Conservation (phyloP, 805 yeast genomes). For the Metschnikowia aberdeeniae region DNA sequence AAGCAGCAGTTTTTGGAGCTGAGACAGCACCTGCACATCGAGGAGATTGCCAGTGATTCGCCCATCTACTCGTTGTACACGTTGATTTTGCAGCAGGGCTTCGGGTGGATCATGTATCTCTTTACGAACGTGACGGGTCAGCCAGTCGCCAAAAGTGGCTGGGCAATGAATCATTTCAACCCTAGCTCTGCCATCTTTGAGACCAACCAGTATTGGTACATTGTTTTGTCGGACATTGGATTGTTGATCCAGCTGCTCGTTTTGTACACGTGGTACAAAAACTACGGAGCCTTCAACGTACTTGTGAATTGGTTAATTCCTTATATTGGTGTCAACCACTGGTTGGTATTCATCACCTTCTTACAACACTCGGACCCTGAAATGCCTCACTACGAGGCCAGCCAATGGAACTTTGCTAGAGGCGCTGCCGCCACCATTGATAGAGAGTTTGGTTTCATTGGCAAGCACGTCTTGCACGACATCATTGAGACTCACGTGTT, state of each 20-base stretch:
- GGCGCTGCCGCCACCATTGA: constrained; percentile 91
- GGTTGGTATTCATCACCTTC: constrained; percentile 84
- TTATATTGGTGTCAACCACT: constrained; percentile 77
- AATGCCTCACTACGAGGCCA: constrained; percentile 74
- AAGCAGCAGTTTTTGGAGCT: constrained; percentile 49
- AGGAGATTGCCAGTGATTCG: constrained; percentile 67
- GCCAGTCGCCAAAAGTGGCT: constrained; percentile 43
- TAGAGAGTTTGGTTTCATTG: constrained; percentile 77
- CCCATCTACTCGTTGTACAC: constrained; percentile 59
- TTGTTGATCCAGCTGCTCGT: constrained; percentile 48
- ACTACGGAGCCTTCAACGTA: constrained; percentile 60
- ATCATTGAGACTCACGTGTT: constrained; percentile 87
- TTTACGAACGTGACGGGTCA: constrained; percentile 76
- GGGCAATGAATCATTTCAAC: constrained; percentile 61
- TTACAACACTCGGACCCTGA: constrained; percentile 79
- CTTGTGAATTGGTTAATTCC: constrained; percentile 73
- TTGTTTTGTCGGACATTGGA: constrained; percentile 72
- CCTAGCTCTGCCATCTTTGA: constrained; percentile 76
- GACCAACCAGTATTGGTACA: constrained; percentile 64
- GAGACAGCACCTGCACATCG: constrained; percentile 36
- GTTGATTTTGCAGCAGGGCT: constrained; percentile 64
- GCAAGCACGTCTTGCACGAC: constrained; percentile 77
- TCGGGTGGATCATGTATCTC: constrained; percentile 72
- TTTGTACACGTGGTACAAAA: constrained; percentile 56
- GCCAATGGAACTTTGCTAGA: constrained; percentile 79